A percentile compares a stretch with the other conserved stretches of the same genome.
Evolutionary conservation across 78 protist species (phyloP).

Genomic region (Tieghemostelium lacteum): DNA sequence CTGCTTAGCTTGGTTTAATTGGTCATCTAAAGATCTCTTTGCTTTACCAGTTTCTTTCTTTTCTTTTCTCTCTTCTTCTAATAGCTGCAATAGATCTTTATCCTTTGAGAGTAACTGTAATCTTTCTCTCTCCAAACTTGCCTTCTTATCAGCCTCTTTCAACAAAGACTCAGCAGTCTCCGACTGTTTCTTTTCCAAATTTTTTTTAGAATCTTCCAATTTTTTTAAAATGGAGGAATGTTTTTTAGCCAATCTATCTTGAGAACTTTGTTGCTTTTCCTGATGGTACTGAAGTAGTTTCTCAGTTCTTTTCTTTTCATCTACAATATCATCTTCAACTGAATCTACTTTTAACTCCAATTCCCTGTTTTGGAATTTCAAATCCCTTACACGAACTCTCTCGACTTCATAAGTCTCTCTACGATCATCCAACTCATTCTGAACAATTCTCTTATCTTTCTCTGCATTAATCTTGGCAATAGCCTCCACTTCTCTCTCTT

Average conservation of each 20-base stretch:
- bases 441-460: constrained; percentile 48
- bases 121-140: constrained; percentile 8
- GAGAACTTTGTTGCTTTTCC: constrained; percentile 6
- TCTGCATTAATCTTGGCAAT: constrained; percentile 34
- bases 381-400: constrained; percentile 29
- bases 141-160: constrained; percentile 13
- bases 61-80: constrained; percentile 24
- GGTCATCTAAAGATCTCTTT: constrained; percentile 47
- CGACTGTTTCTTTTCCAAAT: constrained; percentile 10
- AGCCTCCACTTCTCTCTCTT: constrained; percentile 19
- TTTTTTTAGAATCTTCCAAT: constrained; percentile 34
- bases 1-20: constrained; percentile 31
- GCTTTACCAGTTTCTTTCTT: constrained; percentile 19
- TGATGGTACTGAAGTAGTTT: constrained; percentile 22
- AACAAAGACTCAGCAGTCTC: neutral
- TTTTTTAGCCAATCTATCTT: constrained; percentile 22
- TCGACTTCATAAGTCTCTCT: constrained; percentile 21
- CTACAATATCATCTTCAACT: constrained; percentile 25
- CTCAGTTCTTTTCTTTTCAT: constrained; percentile 32
- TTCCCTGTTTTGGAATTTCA: constrained; percentile 42
- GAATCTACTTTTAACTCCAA: constrained; percentile 23
- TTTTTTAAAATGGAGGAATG: constrained; percentile 36
- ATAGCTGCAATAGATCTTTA: constrained; percentile 28
- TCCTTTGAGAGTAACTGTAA: neutral
- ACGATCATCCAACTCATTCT: constrained; percentile 10